phyloP scores from a whole-genome alignment of 306 rosid species.

The Betula pendula region DNA sequence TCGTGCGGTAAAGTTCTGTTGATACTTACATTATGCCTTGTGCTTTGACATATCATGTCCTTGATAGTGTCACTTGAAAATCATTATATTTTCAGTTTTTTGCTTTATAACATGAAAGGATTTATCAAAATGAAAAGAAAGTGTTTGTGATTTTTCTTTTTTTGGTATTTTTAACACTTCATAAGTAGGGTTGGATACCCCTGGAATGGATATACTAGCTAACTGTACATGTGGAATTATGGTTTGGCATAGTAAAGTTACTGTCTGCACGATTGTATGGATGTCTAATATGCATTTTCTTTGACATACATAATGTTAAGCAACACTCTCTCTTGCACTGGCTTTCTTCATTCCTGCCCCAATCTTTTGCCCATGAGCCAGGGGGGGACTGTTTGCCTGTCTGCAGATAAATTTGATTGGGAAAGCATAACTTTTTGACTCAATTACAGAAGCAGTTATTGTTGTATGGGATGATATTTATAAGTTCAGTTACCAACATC shows the following conservation, averaged over 20 bases:
- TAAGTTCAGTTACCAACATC: background rate
- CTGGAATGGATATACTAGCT: background rate
- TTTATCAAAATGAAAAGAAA: background rate
- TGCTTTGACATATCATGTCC: background rate
- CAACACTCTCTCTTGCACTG: background rate
- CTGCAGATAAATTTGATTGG: background rate
- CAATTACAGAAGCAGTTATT: background rate
- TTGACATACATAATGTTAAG: background rate
- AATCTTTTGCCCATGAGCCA: too few species aligned
- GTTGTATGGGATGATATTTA: background rate
- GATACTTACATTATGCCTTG: background rate
- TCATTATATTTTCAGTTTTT: background rate
- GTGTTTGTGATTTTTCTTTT: background rate
- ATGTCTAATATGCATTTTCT: background rate
- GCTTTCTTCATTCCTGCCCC: background rate
- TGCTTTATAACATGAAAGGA: background rate
- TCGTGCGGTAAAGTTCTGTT: conserved; percentile 69
- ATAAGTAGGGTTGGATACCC: too few species aligned
- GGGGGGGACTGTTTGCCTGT: background rate
- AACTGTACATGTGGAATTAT: background rate
- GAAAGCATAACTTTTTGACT: background rate
- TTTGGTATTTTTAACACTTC: background rate
- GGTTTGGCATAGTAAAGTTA: background rate
- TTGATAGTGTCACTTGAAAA: background rate
- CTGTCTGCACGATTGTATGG: background rate